phyloP scores from a whole-genome alignment of 306 rosid genomes.

The Inga oerstediana region DNA sequence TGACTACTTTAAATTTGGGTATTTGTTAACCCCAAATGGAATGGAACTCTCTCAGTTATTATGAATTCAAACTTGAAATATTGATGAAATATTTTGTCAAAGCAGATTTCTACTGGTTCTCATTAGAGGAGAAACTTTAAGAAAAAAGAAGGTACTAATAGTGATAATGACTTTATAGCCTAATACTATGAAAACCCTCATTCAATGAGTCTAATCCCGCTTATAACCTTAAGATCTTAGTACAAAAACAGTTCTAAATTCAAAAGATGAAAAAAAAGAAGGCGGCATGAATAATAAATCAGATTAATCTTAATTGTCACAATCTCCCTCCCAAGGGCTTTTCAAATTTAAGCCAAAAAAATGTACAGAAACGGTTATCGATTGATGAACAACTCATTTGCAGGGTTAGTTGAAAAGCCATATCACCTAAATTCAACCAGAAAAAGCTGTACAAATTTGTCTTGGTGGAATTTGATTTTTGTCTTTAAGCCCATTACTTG shows the following conservation, averaged over 20 bases:
- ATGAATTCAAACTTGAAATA: background rate
- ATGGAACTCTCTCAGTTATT: background rate
- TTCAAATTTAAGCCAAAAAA: background rate
- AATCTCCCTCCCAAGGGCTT: background rate
- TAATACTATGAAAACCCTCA: too few relatives aligned
- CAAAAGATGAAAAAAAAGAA: background rate
- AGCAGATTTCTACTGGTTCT: background rate
- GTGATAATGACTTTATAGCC: too few relatives aligned
- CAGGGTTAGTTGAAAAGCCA: background rate
- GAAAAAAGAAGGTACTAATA: background rate
- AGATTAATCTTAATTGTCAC: background rate
- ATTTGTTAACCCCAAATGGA: background rate
- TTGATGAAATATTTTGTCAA: background rate
- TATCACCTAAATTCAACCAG: slow-evolving; percentile 42
- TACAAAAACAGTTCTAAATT: too few relatives aligned
- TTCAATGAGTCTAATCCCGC: too few relatives aligned
- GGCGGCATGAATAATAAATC: background rate
- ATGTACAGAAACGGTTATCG: background rate
- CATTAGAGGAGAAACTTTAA: background rate
- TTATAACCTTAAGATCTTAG: too few relatives aligned
- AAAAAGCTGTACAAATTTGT: slow-evolving; percentile 36
- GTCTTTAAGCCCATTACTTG: slow-evolving; percentile 17
- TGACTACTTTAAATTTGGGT: background rate
- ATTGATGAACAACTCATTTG: background rate
- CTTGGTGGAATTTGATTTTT: slow-evolving; percentile 20